Evolutionary conservation across 352 stramenopile genomes (phyloP), one percentile per base, ranked within the genome.

Genomic region (Achlya hypogyna): DNA sequence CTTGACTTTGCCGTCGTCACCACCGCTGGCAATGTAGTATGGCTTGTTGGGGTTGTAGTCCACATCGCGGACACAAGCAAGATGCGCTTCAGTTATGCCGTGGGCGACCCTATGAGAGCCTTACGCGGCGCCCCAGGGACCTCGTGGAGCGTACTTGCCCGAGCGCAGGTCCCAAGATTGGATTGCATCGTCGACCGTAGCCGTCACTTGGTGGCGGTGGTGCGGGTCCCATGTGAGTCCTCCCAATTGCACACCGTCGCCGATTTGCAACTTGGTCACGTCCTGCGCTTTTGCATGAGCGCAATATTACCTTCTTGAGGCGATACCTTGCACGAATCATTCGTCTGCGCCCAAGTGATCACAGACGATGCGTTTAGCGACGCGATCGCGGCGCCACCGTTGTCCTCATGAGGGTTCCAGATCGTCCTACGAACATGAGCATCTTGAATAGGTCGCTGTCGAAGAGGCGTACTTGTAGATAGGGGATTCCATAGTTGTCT

Each of bases 31-130:
- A 16, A 99, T 54, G 23, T 88, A 84, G 63, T 95, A 90, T 0
- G 96, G 95, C 74, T 98, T 97, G 78, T 99, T 98, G n/a, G 93
- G 97, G 78, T 99, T 99, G 76, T 98, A 99, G 78, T 98, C 92
- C 14, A 99, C 70, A 73, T 97, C 90, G 2, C 88, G 51, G 8
- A 78, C 75, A n/a, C 75, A 76, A 22, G 70, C 74, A 5, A 77
- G 42, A 63, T 93, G 84, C 70, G 89, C 79, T 38, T 91, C 72
- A 49, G 84, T 74, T 16, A 89, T 73, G 47, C n/a, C 49, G 52
- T 72, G 43, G 22, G 54, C 60, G 14, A 47, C 16, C 28, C 64
- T 70, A 45, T 5, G 18, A 5, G 2, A 0, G 4, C n/a, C 34
- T 63, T 71, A 69, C 10, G 64, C 45, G 73, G 58, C 79, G 75